Conservation (phyloP, 768 basidiomycete genomes). For the Jaapia argillacea region DNA sequence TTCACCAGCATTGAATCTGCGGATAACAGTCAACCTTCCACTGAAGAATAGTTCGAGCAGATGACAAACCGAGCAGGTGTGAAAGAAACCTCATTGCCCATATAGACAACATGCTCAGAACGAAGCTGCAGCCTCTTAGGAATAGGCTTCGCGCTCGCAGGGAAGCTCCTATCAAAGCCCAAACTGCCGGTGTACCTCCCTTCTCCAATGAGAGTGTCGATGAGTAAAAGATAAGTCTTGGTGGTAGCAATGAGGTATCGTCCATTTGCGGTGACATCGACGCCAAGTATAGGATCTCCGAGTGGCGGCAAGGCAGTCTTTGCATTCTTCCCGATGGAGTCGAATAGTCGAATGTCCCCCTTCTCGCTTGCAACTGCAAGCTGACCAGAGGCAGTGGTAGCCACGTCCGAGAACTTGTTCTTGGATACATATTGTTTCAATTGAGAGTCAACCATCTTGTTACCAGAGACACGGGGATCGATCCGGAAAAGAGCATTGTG, state of each 20-base stretch:
- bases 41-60: constrained; percentile 2
- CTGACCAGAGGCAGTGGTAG: constrained; percentile 80
- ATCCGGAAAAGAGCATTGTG: constrained; percentile 96
- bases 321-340: constrained; percentile 95
- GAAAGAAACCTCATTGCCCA: constrained; percentile 81
- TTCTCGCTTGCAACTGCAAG: constrained; percentile 93
- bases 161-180: constrained; percentile 94
- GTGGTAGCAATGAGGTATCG: constrained; percentile 95
- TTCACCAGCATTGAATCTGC: constrained; percentile 87
- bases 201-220: constrained; percentile 91
- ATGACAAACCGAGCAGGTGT: constrained; percentile 77
- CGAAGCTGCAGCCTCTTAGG: constrained; percentile 82
- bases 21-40: constrained; percentile 2
- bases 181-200: constrained; percentile 74
- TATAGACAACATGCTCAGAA: constrained; percentile 89
- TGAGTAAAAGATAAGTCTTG: constrained; percentile 85
- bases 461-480: constrained; percentile 89
- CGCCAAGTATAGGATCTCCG: constrained; percentile 90
- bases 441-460: constrained; percentile 88
- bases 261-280: constrained; percentile 91
- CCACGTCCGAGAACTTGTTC: constrained; percentile 89
- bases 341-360: constrained; percentile 92
- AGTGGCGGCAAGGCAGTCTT: constrained; percentile 95
- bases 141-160: constrained; percentile 86
- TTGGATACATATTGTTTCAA: constrained; percentile 95